These are phyloP conservation scores for Eutrema heterophyllum DNA, from an alignment of 345 rosid genomes.

Conservation along the genomic window DNA sequence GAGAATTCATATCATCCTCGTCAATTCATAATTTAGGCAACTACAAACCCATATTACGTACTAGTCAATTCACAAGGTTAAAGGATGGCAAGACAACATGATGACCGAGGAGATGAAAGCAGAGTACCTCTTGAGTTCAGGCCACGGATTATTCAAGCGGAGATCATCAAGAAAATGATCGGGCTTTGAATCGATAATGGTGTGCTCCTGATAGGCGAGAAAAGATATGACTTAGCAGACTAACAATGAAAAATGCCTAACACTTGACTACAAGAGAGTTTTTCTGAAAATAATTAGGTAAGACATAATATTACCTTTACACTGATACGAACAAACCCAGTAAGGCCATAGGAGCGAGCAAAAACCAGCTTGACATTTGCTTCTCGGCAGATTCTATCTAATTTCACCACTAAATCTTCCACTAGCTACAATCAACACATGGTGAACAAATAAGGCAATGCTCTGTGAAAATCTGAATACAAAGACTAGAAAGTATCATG, in stretches of 20 bases:
- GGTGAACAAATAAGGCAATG: not conserved
- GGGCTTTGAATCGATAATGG: conserved; percentile 83
- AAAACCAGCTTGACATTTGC: conserved; percentile 81
- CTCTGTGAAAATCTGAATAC: not conserved
- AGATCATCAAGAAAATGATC: conserved; percentile 95
- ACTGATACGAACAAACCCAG: conserved; percentile 81
- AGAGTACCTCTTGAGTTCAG: conserved; percentile 66
- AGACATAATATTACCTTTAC: conserved; percentile 51
- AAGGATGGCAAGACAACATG: not conserved
- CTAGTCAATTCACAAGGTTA: not conserved
- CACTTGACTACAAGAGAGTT: not conserved
- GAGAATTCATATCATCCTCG: not conserved
- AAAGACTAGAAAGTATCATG: not conserved
- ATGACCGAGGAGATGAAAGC: not conserved
- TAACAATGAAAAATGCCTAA: not conserved
- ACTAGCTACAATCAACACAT: conserved; percentile 55
- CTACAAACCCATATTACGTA: not conserved
- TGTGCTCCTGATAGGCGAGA: conserved; percentile 59
- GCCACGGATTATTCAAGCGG: conserved; percentile 94
- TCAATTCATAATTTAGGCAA: not conserved
- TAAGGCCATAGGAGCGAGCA: conserved; percentile 95
- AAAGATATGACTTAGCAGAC: not conserved
- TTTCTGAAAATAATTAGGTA: not conserved
- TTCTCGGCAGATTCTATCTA: conserved; percentile 79
- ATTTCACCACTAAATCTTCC: conserved; percentile 77